Base-by-base conservation (phyloP, 108 stramenopile species). In the Fistulifera solaris region DNA sequence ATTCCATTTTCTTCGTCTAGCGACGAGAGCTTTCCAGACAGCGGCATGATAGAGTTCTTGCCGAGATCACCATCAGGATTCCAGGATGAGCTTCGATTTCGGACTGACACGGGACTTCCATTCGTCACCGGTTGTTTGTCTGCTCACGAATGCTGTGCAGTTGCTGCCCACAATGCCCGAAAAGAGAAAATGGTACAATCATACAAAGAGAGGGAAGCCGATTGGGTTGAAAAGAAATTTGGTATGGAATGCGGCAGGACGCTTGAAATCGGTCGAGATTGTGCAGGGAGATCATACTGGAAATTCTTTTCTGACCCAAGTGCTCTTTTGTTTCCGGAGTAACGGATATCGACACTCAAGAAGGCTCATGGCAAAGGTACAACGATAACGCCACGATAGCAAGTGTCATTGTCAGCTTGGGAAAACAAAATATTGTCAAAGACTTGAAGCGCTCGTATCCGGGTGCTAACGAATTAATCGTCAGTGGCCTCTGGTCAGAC, bases 81-180 rank as follows among this genome's bases (percentile, higher is more conserved):
- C 48, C 83, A 87, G 45, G 57, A 71, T 10, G 87, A 87, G 50
- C 56, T 93, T 5, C 56, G 46, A 21, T 80, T 84, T 57, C 71
- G 85, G 15, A 52, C 66, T 35, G 62, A 76, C 42, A 48, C 58
- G 18, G 68, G 68, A 23, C 54, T 89, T 13, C 83, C 86, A 2
- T 81, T 83, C 63, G 50, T 85, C 23, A 66, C 83, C 40, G 91
- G 91, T 40, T 81, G 80, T 27, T 58, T 87, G 49, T 70, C 73
- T 16, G 87, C 81, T n/a, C 91, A 93, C 54, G 87, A 89, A 59
- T 76, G 81, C 22, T 93, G 91, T 61, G 91, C 84, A 1, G 54
- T 79, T 5, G 78, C 87, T 22, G 87, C 77, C 16, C 87, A 93
- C 64, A 73, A 72, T 38, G 71, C 69, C 25, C 59, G 87, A 21